Evolutionary conservation across 257 asterid genomes (phyloP).

Genomic region (Ilex asprella): DNA sequence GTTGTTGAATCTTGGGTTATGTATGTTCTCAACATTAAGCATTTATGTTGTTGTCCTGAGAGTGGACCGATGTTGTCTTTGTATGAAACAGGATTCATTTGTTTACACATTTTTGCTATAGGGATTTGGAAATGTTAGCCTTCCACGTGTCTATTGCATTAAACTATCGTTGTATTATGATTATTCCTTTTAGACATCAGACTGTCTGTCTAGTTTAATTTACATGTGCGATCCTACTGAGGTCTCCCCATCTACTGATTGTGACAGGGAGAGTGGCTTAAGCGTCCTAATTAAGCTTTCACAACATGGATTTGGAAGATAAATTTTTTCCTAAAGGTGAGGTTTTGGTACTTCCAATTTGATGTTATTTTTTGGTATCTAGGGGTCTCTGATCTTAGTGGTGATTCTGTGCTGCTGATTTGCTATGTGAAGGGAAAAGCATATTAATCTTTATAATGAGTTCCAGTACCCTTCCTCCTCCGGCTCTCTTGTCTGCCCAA

Average conservation of each 20-base stretch:
- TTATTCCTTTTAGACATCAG: not conserved
- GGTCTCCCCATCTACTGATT: not conserved
- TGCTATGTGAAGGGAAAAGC: too few relatives aligned
- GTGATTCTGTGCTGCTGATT: too few relatives aligned
- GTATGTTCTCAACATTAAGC: too few relatives aligned
- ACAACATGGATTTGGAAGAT: constrained; percentile 1
- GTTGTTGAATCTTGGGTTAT: too few relatives aligned
- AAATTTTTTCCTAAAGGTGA: not conserved
- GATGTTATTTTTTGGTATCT: too few relatives aligned
- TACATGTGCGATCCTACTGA: not conserved
- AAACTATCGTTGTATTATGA: not conserved
- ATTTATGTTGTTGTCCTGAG: too few relatives aligned
- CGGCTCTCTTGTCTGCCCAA: not conserved
- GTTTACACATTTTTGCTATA: too few relatives aligned
- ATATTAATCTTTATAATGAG: not conserved
- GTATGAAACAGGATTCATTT: too few relatives aligned
- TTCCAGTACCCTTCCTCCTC: not conserved
- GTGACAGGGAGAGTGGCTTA: not conserved
- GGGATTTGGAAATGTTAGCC: not conserved
- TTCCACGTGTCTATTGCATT: not conserved
- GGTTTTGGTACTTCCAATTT: not conserved
- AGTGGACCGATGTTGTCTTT: too few relatives aligned
- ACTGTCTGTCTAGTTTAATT: not conserved
- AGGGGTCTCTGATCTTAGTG: too few relatives aligned
- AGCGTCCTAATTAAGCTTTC: not conserved